Evolutionary conservation across 495 filamentous ascomycete species (phyloP).

Genomic region (Tricharina praecox): DNA sequence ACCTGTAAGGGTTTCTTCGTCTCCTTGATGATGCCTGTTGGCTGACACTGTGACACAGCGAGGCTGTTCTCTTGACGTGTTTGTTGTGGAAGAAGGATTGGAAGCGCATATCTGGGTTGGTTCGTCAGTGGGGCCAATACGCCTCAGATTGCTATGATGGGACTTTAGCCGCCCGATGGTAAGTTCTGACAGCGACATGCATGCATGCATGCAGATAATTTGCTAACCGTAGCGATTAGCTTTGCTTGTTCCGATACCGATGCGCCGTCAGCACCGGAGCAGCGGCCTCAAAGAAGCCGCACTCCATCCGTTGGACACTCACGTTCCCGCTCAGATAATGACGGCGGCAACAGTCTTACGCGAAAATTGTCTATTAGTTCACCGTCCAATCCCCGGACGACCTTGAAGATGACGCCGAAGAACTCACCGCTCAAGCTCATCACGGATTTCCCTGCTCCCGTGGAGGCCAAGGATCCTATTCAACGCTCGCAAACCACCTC

Average conservation of each 20-base stretch:
- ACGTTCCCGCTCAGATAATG: slow-evolving; percentile 22
- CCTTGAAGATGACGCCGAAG: slow-evolving; percentile 38
- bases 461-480: slow-evolving; percentile 22
- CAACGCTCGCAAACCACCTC: slow-evolving; percentile 23
- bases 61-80: slow-evolving; percentile 28
- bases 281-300: slow-evolving; percentile 1
- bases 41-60: too few species aligned
- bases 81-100: slow-evolving; percentile 43
- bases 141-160: slow-evolving; percentile 74
- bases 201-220: neutral
- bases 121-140: slow-evolving; percentile 88
- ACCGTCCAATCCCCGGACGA: slow-evolving; percentile 22
- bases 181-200: slow-evolving; percentile 14
- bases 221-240: slow-evolving; percentile 23
- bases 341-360: slow-evolving; percentile 9
- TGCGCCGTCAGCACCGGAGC: slow-evolving; percentile 31
- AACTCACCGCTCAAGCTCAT: slow-evolving; percentile 82
- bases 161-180: slow-evolving; percentile 79
- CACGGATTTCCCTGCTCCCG: slow-evolving; percentile 46
- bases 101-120: slow-evolving; percentile 72
- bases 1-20: slow-evolving; percentile 75
- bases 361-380: slow-evolving; percentile 24
- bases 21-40: too few species aligned
- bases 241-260: slow-evolving; percentile 68
- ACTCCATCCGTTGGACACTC: slow-evolving; percentile 21